phyloP scores from a whole-genome alignment of 2,329 filamentous ascomycete species.

The Hawksworthiomyces lignivorus region DNA sequence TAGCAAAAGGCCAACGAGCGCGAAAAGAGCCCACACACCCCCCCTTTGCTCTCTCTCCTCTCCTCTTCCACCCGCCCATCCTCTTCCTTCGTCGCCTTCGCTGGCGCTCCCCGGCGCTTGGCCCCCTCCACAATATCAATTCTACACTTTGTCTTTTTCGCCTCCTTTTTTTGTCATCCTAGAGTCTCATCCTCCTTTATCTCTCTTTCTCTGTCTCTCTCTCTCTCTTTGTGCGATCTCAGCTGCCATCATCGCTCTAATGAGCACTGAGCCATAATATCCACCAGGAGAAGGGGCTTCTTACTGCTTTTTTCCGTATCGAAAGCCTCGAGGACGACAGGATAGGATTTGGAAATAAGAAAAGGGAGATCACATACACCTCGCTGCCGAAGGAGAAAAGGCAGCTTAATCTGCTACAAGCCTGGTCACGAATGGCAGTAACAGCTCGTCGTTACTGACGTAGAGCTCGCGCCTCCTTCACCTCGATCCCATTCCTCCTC shows the following conservation, averaged over 20 bases:
- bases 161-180: slow-evolving; percentile 2
- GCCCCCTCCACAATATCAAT: background rate
- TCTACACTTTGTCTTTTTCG: background rate
- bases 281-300: too few relatives aligned
- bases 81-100: background rate
- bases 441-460: too few relatives aligned
- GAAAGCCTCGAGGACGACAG: background rate
- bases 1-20: too few relatives aligned
- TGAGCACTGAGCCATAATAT: slow-evolving; percentile 6
- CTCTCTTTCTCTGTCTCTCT: background rate
- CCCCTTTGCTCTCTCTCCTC: background rate
- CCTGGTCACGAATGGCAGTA: too few relatives aligned
- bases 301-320: background rate
- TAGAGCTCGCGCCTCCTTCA: too few relatives aligned
- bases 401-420: too few relatives aligned
- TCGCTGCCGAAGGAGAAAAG: too few relatives aligned
- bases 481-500: background rate
- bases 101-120: slow-evolving; percentile 7
- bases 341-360: background rate
- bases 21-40: background rate
- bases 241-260: slow-evolving; percentile 7
- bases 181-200: background rate
- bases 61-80: background rate
- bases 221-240: background rate
- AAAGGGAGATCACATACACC: too few relatives aligned